phyloP scores from a whole-genome alignment of 2,329 filamentous ascomycete species.

The Hymenoscyphus albidus region DNA sequence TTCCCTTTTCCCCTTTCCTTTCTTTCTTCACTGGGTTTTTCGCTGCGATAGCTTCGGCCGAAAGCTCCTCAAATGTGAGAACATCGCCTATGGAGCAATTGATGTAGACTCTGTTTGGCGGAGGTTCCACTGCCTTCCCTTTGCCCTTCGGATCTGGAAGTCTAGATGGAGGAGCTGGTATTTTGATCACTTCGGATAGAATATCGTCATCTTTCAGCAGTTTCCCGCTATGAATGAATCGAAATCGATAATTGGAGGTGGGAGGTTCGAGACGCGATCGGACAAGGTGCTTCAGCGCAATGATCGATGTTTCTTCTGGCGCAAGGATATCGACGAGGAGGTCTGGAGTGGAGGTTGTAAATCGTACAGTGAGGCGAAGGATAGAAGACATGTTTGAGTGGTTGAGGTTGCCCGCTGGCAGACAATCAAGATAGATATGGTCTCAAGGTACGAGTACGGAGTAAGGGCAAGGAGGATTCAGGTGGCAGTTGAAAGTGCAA shows the following conservation, averaged over 20 bases:
- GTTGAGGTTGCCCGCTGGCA: conserved; percentile 4
- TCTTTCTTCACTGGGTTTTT: conserved; percentile 20
- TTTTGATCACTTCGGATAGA: conserved; percentile 63
- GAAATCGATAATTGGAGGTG: conserved; percentile 66
- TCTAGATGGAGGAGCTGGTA: conserved; percentile 51
- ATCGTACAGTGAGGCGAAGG: conserved; percentile 81
- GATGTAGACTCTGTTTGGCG: conserved; percentile 66
- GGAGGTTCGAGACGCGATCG: conserved; percentile 63
- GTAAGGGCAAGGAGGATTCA: no score
- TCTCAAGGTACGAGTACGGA: background rate
- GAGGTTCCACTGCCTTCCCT: conserved; percentile 59
- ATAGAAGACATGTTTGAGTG: conserved; percentile 24
- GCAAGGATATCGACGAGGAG: conserved; percentile 70
- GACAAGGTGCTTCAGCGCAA: conserved; percentile 78
- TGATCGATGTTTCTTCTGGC: conserved; percentile 66
- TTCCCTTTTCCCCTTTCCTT: conserved; percentile 16
- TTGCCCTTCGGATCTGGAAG: conserved; percentile 48
- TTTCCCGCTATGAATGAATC: conserved; percentile 86
- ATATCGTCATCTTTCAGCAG: conserved; percentile 72
- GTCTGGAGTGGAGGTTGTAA: conserved; percentile 81
- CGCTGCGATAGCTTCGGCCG: conserved; percentile 52
- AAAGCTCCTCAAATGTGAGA: conserved; percentile 65
- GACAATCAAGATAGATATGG: no score
- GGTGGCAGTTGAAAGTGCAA: background rate
- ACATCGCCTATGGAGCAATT: conserved; percentile 87